Evolutionary conservation across 352 stramenopile genomes (phyloP).

Genomic region (Phytopythium aichiense): DNA sequence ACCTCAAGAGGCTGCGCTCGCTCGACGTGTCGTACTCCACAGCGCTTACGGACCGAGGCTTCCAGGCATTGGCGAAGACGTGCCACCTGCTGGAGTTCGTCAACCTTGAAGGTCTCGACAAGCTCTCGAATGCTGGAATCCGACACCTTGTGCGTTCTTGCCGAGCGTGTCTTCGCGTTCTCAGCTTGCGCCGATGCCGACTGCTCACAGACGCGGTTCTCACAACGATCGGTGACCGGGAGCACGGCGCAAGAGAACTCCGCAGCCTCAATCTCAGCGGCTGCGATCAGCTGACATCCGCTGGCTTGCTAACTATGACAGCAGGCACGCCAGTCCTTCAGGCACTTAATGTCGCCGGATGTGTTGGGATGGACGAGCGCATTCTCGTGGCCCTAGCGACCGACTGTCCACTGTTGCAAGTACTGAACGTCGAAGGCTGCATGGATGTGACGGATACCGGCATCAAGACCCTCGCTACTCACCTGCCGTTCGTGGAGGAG

Average conservation of each 20-base stretch:
- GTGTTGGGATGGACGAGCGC: constrained; percentile 61
- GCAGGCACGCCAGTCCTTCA: constrained; percentile 47
- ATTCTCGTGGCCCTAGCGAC: constrained; percentile 55
- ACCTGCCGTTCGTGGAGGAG: constrained; percentile 66
- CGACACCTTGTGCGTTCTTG: constrained; percentile 45
- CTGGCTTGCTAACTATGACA: constrained; percentile 47
- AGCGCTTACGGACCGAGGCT: constrained; percentile 52
- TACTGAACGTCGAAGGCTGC: constrained; percentile 70
- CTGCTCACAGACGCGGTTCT: constrained; percentile 42
- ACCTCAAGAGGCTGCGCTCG: constrained; percentile 20
- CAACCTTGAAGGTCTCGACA: constrained; percentile 65
- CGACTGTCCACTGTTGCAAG: constrained; percentile 49
- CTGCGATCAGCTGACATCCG: constrained; percentile 57
- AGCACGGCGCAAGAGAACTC: neutral
- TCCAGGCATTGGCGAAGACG: constrained; percentile 39
- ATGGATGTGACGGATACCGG: constrained; percentile 76
- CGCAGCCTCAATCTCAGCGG: constrained; percentile 53
- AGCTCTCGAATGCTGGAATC: constrained; percentile 47
- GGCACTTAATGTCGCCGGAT: constrained; percentile 66
- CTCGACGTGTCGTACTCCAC: constrained; percentile 64
- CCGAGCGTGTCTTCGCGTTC: constrained; percentile 36
- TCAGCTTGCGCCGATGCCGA: constrained; percentile 57
- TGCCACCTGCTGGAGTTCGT: constrained; percentile 66
- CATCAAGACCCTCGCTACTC: constrained; percentile 55
- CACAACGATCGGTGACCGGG: constrained; percentile 2